Percentiles rank a stretch among this genome's conserved stretches.
Evolutionary conservation across 2,329 filamentous ascomycete species (phyloP).

Genomic region (Monosporascus sp.): DNA sequence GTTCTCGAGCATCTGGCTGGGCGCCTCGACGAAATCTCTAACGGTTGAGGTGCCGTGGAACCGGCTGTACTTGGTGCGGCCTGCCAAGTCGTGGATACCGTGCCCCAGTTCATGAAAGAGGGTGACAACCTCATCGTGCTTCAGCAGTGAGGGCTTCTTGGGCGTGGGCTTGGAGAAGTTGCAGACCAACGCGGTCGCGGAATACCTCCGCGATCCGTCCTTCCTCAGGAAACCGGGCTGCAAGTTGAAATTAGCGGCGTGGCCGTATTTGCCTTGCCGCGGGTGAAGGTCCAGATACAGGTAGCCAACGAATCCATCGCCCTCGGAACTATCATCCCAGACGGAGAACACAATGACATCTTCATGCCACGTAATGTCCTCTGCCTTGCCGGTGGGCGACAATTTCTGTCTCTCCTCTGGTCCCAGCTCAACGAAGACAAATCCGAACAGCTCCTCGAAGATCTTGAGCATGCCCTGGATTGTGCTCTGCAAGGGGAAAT

Average conservation of each 20-base stretch:
- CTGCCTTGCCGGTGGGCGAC: slow-evolving; percentile 61
- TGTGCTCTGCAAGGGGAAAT: slow-evolving; percentile 72
- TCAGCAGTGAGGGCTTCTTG: slow-evolving; percentile 71
- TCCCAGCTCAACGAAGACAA: slow-evolving; percentile 70
- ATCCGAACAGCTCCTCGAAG: slow-evolving; percentile 76
- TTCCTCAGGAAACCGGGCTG: slow-evolving; percentile 64
- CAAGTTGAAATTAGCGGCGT: slow-evolving; percentile 80
- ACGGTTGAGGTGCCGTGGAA: slow-evolving; percentile 65
- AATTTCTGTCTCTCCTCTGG: slow-evolving; percentile 59
- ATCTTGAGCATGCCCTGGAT: slow-evolving; percentile 76
- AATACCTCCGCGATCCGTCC: slow-evolving; percentile 68
- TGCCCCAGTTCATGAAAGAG: slow-evolving; percentile 75
- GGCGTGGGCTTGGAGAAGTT: slow-evolving; percentile 79
- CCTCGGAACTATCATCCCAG: slow-evolving; percentile 70
- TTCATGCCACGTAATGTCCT: slow-evolving; percentile 75
- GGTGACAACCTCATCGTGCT: slow-evolving; percentile 78
- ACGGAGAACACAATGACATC: slow-evolving; percentile 81
- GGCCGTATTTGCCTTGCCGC: slow-evolving; percentile 75
- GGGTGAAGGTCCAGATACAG: slow-evolving; percentile 79
- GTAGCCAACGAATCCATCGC: slow-evolving; percentile 71
- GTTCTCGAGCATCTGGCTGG: slow-evolving; percentile 70
- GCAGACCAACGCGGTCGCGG: slow-evolving; percentile 75
- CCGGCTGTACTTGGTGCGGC: slow-evolving; percentile 56
- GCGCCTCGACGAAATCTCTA: slow-evolving; percentile 66
- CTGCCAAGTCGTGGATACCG: slow-evolving; percentile 65